A percentile compares a stretch with the other conserved stretches of the same genome.
Conservation (phyloP, 106 monocot genomes). For the Narthecium ossifragum region DNA sequence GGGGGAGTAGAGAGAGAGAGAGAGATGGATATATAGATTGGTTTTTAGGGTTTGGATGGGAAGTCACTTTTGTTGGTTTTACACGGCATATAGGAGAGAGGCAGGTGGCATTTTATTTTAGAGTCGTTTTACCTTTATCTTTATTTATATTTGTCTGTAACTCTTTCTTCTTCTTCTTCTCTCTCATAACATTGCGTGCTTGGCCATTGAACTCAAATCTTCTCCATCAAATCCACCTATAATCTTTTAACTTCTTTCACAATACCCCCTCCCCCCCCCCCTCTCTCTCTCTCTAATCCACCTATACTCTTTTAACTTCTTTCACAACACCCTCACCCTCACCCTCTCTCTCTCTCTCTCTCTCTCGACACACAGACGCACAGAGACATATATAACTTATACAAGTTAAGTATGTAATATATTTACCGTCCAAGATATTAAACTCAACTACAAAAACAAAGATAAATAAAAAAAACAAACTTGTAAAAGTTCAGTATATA, state of each 20-base stretch:
- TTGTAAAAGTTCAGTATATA: too few relatives aligned
- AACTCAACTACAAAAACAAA: too few relatives aligned
- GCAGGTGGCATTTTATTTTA: neutral
- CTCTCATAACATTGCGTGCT: neutral
- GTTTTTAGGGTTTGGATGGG: constrained; percentile 47
- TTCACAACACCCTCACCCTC: neutral
- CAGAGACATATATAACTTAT: neutral
- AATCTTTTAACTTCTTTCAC: neutral
- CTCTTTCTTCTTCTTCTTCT: neutral
- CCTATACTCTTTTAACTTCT: neutral
- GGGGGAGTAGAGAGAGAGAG: neutral
- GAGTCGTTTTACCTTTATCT: neutral
- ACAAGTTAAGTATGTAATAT: too few relatives aligned
- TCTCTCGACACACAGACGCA: neutral
- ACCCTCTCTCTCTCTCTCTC: neutral
- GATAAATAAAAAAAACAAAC: too few relatives aligned
- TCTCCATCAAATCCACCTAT: constrained; percentile 1
- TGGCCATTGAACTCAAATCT: neutral
- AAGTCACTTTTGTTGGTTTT: constrained; percentile 48
- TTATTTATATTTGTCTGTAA: neutral
- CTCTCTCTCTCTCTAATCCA: neutral
- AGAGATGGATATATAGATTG: neutral
- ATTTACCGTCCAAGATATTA: too few relatives aligned
- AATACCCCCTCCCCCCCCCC: neutral
- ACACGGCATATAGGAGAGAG: constrained; percentile 18